Conservation (phyloP, 139 green algal species). For the Chlamydomonas sp. region DNA sequence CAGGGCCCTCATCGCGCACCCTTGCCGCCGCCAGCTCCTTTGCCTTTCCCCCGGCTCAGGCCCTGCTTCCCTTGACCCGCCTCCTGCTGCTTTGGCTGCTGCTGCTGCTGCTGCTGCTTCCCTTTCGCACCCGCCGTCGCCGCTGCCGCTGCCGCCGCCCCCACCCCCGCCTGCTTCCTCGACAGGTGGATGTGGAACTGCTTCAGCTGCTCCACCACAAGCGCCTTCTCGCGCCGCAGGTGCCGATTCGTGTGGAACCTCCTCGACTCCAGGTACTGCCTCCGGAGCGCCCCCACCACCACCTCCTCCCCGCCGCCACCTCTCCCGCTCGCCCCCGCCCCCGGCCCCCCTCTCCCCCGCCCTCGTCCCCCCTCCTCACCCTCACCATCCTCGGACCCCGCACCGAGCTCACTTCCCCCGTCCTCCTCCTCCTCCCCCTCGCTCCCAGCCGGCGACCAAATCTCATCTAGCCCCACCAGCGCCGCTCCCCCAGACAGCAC, state of each 20-base stretch:
- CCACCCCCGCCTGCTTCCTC: conserved; percentile 22
- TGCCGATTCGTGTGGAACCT: conserved; percentile 27
- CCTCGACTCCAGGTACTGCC: conserved; percentile 11
- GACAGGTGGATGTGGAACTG: conserved; percentile 58
- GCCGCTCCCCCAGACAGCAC: background rate
- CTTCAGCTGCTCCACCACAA: conserved; percentile 43
- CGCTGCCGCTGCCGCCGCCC: background rate
- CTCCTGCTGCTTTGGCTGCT: background rate
- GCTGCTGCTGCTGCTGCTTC: background rate
- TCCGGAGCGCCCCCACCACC: conserved; percentile 16
- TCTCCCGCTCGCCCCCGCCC: background rate
- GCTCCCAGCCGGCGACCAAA: background rate
- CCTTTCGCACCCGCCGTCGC: background rate
- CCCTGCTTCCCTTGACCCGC: background rate
- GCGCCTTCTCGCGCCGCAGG: conserved; percentile 41
- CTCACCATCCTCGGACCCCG: background rate
- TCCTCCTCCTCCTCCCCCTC: background rate
- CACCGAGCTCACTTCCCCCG: background rate
- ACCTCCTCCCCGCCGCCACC: background rate
- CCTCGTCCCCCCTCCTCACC: background rate
- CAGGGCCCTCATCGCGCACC: too few relatives aligned
- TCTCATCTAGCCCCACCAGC: background rate
- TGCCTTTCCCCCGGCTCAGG: too few relatives aligned
- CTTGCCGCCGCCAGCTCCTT: too few relatives aligned
- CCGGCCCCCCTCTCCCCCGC: background rate